Conservation (phyloP, 768 basidiomycete species). For the Naganishia antarctica region DNA sequence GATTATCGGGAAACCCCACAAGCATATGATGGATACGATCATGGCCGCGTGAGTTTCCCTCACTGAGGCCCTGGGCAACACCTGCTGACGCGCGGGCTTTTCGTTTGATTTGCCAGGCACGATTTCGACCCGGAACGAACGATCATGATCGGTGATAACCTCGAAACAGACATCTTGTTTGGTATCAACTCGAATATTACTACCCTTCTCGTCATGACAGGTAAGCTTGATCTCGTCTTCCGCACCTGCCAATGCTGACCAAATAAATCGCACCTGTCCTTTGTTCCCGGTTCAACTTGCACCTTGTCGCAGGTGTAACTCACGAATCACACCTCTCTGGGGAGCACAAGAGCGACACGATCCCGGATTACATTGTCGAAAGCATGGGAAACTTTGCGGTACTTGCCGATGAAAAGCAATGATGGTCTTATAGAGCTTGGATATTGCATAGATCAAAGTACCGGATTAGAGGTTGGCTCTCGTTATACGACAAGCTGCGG, state of each 20-base stretch:
- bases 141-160: slow-evolving; percentile 91
- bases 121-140: slow-evolving; percentile 78
- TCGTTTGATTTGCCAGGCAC: slow-evolving; percentile 53
- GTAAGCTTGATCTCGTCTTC: slow-evolving; percentile 50
- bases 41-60: slow-evolving; percentile 58
- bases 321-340: slow-evolving; percentile 67
- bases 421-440: too few species aligned
- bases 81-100: not conserved
- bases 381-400: slow-evolving; percentile 71
- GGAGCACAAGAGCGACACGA: slow-evolving; percentile 62
- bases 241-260: not conserved
- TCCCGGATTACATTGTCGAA: slow-evolving; percentile 74
- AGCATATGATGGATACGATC: slow-evolving; percentile 89
- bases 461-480: too few species aligned
- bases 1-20: slow-evolving; percentile 83
- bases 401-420: slow-evolving; percentile 39
- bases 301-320: slow-evolving; percentile 63
- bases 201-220: slow-evolving; percentile 88
- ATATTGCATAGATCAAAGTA: too few species aligned
- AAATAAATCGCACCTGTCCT: too few species aligned
- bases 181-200: slow-evolving; percentile 78
- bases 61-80: too few species aligned
- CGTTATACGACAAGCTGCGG: too few species aligned
- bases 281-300: not conserved
- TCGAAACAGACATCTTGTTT: slow-evolving; percentile 93